phyloP scores from a whole-genome alignment of 352 stramenopile genomes.

The Thalassiosira pacifica region DNA sequence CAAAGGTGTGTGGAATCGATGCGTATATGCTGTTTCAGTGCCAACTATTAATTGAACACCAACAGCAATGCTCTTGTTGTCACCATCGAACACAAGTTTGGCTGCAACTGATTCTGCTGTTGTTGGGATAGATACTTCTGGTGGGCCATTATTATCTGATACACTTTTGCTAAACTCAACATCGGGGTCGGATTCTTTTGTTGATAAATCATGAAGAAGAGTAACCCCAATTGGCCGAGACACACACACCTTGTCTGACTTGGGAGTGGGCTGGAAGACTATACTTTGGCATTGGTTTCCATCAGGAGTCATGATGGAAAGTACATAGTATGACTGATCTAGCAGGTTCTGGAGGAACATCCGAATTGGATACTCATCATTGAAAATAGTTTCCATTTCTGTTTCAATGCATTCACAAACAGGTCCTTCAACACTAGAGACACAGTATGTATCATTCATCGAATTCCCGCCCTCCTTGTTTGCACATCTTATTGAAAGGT shows the following conservation, averaged over 20 bases:
- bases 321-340: background rate
- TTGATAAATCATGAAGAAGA: background rate
- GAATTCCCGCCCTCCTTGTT: constrained; percentile 37
- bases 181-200: background rate
- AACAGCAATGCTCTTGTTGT: background rate
- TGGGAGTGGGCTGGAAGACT: constrained; percentile 4
- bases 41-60: constrained; percentile 23
- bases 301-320: constrained; percentile 4
- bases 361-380: constrained; percentile 14
- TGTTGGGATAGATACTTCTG: constrained; percentile 1
- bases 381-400: constrained; percentile 22
- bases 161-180: background rate
- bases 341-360: constrained; percentile 15
- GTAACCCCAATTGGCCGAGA: background rate
- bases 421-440: constrained; percentile 21
- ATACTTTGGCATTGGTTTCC: constrained; percentile 4
- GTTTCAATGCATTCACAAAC: constrained; percentile 36
- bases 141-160: background rate
- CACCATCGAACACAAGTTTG: constrained; percentile 4
- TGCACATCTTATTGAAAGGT: constrained; percentile 4
- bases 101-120: background rate
- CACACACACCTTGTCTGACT: background rate
- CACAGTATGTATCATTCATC: constrained; percentile 27
- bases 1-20: constrained; percentile 12
- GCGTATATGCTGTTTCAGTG: background rate